Conservation (phyloP, 352 stramenopile genomes). For the Paralagenidium karlingii region DNA sequence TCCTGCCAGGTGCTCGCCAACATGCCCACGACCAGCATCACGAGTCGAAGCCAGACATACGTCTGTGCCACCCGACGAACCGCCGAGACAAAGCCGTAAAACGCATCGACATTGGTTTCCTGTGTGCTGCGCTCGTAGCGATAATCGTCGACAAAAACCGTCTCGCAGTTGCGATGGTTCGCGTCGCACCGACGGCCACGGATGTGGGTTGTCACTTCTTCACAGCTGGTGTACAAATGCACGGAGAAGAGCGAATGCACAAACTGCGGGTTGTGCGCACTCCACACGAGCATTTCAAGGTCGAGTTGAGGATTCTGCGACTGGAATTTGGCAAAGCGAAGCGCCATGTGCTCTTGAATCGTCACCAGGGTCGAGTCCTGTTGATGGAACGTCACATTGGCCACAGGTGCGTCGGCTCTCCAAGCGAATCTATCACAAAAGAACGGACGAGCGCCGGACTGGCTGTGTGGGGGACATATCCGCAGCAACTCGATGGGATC, state of each 20-base stretch:
- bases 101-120: slow-evolving; percentile 1
- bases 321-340: neutral
- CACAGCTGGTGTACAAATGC: neutral
- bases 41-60: slow-evolving; percentile 8
- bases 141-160: slow-evolving; percentile 12
- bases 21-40: slow-evolving; percentile 4
- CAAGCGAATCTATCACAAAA: too few species aligned
- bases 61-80: slow-evolving; percentile 3
- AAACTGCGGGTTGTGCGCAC: too few species aligned
- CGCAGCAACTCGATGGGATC: too few species aligned
- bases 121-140: slow-evolving; percentile 10
- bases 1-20: neutral
- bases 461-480: too few species aligned
- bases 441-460: too few species aligned
- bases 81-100: neutral
- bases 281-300: too few species aligned
- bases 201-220: slow-evolving; percentile 5
- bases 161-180: neutral
- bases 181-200: slow-evolving; percentile 2
- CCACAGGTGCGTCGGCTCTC: too few species aligned
- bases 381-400: too few species aligned
- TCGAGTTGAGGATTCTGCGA: neutral
- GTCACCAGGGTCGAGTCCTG: neutral
- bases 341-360: neutral
- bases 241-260: neutral